Evolutionary conservation across 208 protist genomes (phyloP), one percentile per base, ranked within the genome.

Genomic region (Endotrypanum monterogeii): DNA sequence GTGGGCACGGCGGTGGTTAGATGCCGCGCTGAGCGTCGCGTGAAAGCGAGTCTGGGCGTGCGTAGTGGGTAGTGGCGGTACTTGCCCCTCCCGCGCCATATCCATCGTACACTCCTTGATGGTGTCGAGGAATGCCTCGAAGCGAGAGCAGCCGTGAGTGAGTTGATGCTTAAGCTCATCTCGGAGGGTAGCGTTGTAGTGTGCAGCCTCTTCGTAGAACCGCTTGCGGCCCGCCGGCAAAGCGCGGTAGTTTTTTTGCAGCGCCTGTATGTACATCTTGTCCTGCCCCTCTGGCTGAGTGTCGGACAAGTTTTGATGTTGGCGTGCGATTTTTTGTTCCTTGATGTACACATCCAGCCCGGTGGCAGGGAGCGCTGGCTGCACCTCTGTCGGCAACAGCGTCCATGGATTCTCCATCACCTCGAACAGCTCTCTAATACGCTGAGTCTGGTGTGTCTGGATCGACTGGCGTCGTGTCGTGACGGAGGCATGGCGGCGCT

Each of bases 261-360:
- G 86, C 5, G 86, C 87, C 51, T 89, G 62, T 25, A 91, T 73
- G 74, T 88, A 85, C 76, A 90, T 85, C 71, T 89, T 89, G 73
- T 92, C 86, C 35, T 86, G 58, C 0, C 78, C 81, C 18, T 73
- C 76, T 25, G 66, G 73, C 28, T 25, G 18, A 3, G 28, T 14
- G 30, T 60, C 39, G 37, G 52, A 16, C 20, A 28, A 67, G 46
- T 28, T 54, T 20, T 78, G 73, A n/a, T 67, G 62, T 35, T 76
- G 72, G 41, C 71, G 71, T 44, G 80, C 60, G 0, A 80, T 28
- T 55, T 83, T 82, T 56, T 89, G 69, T 71, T 94, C 89, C 76
- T 94, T 94, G 57, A 89, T 78, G 83, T 90, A 94, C 51, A 94
- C 89, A 37, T 94, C 89, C 4, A 92, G 67, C 23, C 83, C 87